Conservation (phyloP, 805 yeast genomes). For the Phaffomyces thermotolerans region DNA sequence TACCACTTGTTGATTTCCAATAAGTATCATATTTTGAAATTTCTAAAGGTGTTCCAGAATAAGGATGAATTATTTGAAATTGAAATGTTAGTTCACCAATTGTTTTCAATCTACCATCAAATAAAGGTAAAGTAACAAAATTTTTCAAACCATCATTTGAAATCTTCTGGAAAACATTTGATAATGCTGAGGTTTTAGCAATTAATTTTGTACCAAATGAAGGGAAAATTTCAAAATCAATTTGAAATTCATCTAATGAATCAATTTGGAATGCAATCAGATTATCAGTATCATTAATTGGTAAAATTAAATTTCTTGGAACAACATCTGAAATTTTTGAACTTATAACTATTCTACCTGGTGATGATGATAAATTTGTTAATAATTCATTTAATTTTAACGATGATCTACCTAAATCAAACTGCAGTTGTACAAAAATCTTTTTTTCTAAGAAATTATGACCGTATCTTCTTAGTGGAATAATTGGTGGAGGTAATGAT, state of each 20-base stretch:
- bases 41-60: conserved; percentile 73
- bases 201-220: conserved; percentile 89
- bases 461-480: conserved; percentile 90
- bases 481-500: conserved; percentile 90
- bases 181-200: conserved; percentile 79
- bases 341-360: conserved; percentile 79
- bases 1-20: conserved; percentile 83
- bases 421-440: conserved; percentile 70
- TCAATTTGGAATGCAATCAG: conserved; percentile 81
- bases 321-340: conserved; percentile 73
- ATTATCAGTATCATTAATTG: conserved; percentile 49
- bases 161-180: conserved; percentile 38
- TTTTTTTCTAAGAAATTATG: conserved; percentile 92
- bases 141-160: conserved; percentile 32
- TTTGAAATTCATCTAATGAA: conserved; percentile 60
- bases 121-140: conserved; percentile 54
- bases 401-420: conserved; percentile 44
- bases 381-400: conserved; percentile 37
- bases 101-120: conserved; percentile 72
- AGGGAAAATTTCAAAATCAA: conserved; percentile 88
- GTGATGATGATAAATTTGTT: conserved; percentile 33
- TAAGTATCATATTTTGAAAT: conserved; percentile 91
- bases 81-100: conserved; percentile 76
- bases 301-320: conserved; percentile 79
- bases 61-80: conserved; percentile 85